A percentile compares a stretch with the other conserved stretches of the same genome.
These are phyloP conservation scores for Lolium multiflorum DNA, from an alignment of 176 grass and related monocot genomes.

Conservation along the genomic window DNA sequence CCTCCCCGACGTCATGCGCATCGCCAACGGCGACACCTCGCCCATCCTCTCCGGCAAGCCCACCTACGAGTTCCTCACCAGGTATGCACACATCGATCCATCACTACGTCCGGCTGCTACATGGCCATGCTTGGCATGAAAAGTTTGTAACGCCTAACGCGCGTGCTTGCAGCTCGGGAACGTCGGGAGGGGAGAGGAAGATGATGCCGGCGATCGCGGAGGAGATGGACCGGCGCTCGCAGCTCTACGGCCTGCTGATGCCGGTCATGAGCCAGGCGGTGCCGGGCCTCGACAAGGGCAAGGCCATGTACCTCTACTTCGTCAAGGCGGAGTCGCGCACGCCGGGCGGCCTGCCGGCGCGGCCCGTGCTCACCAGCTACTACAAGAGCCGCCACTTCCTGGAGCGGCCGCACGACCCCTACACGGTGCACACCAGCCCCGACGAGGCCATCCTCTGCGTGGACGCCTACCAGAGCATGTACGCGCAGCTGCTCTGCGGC, in stretches of 20 bases:
- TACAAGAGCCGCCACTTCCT: slow-evolving; percentile 73
- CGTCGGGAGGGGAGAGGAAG: slow-evolving; percentile 73
- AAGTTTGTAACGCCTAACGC: too few species aligned
- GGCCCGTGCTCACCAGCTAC: slow-evolving; percentile 70
- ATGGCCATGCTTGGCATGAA: too few species aligned
- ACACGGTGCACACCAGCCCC: slow-evolving; percentile 73
- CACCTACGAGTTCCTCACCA: slow-evolving; percentile 65
- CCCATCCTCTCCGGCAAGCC: slow-evolving; percentile 69
- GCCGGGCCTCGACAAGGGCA: slow-evolving; percentile 64
- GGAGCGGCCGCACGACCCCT: slow-evolving; percentile 55
- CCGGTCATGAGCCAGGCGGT: slow-evolving; percentile 67
- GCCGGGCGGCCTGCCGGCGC: slow-evolving; percentile 57
- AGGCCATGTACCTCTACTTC: slow-evolving; percentile 76
- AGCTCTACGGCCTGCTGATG: slow-evolving; percentile 61
- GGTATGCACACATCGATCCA: slow-evolving; percentile 14
- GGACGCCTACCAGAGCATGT: slow-evolving; percentile 78
- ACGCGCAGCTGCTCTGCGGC: slow-evolving; percentile 75
- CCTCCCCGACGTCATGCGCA: slow-evolving; percentile 57
- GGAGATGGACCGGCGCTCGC: slow-evolving; percentile 62
- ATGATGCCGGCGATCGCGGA: slow-evolving; percentile 70
- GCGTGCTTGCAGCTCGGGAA: slow-evolving; percentile 52
- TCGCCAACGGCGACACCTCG: slow-evolving; percentile 69
- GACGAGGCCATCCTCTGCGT: slow-evolving; percentile 66
- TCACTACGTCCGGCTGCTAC: not conserved
- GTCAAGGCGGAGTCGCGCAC: slow-evolving; percentile 68